Conservation (phyloP, 2,329 filamentous ascomycete genomes). For the Xylaria arbuscula region DNA sequence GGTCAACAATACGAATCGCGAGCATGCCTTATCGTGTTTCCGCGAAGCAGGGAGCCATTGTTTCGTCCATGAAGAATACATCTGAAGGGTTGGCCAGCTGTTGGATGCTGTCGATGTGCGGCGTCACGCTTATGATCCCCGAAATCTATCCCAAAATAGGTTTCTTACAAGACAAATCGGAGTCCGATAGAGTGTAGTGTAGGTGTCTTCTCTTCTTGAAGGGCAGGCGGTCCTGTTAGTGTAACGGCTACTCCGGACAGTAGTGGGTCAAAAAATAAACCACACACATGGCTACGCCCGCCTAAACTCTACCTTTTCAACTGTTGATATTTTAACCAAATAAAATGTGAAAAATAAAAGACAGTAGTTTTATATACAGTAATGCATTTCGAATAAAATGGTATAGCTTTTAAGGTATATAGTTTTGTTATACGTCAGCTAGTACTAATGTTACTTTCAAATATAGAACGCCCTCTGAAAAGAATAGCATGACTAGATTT, state of each 20-base stretch:
- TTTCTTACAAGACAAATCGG: conserved; percentile 13
- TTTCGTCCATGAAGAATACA: conserved; percentile 4
- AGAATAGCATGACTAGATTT: no score
- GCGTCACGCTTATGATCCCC: conserved; percentile 6
- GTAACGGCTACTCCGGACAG: conserved; percentile 23
- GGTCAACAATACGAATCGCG: conserved; percentile 11
- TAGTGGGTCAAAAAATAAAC: no score
- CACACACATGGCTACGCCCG: no score
- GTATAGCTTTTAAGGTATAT: no score
- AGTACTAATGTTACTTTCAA: no score
- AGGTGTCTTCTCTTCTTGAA: background rate
- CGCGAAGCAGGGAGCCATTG: background rate
- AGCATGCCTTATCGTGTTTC: background rate
- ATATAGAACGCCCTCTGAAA: no score
- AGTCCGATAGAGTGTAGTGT: conserved; percentile 15
- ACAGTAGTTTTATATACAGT: no score
- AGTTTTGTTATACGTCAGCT: no score
- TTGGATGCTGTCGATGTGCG: conserved; percentile 10
- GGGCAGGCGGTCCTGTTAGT: background rate
- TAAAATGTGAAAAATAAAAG: no score
- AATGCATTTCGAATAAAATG: no score
- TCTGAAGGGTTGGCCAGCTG: conserved; percentile 5
- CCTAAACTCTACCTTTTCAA: no score
- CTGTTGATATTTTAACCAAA: no score
- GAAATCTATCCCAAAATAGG: conserved; percentile 31